Conservation (phyloP, 2,329 filamentous ascomycete species). For the Proliferodiscus dingleyae region DNA sequence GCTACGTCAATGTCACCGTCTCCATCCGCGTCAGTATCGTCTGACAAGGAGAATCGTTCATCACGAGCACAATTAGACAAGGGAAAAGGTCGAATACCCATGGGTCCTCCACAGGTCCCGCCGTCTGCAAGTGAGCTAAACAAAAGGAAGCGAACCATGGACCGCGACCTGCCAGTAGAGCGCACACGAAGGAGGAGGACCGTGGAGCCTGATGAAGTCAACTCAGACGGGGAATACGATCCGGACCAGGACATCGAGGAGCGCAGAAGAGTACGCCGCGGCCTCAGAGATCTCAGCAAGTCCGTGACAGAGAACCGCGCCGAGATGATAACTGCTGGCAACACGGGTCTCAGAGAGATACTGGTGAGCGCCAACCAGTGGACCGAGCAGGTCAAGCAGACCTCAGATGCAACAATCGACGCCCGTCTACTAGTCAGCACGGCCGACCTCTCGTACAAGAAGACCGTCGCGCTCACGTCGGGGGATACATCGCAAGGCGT, state of each 20-base stretch:
- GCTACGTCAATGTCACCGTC: conserved; percentile 26
- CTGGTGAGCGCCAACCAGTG: conserved; percentile 62
- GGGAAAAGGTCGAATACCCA: conserved; percentile 36
- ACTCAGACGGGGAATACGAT: conserved; percentile 55
- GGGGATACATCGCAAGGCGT: conserved; percentile 71
- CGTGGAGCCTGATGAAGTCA: conserved; percentile 29
- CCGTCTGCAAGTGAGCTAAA: conserved; percentile 7
- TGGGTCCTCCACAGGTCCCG: conserved; percentile 30
- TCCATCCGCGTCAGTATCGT: conserved; percentile 34
- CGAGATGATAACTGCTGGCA: conserved; percentile 64
- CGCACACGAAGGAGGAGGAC: conserved; percentile 25
- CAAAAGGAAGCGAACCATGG: conserved; percentile 25
- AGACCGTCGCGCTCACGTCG: conserved; percentile 67
- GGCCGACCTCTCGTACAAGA: conserved; percentile 75
- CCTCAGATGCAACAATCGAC: conserved; percentile 84
- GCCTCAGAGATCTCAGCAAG: conserved; percentile 63
- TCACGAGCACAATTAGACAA: conserved; percentile 34
- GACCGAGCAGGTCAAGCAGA: conserved; percentile 72
- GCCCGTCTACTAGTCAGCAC: conserved; percentile 78
- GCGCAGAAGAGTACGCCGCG: conserved; percentile 65
- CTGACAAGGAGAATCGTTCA: conserved; percentile 45
- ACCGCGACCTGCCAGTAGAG: conserved; percentile 15
- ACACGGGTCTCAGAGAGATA: conserved; percentile 59
- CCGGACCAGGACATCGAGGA: conserved; percentile 76
- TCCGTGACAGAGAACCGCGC: conserved; percentile 60